Evolutionary conservation across 192 early-diverging fungal genomes (phyloP).

Genomic region (Lobulomyces angularis): DNA sequence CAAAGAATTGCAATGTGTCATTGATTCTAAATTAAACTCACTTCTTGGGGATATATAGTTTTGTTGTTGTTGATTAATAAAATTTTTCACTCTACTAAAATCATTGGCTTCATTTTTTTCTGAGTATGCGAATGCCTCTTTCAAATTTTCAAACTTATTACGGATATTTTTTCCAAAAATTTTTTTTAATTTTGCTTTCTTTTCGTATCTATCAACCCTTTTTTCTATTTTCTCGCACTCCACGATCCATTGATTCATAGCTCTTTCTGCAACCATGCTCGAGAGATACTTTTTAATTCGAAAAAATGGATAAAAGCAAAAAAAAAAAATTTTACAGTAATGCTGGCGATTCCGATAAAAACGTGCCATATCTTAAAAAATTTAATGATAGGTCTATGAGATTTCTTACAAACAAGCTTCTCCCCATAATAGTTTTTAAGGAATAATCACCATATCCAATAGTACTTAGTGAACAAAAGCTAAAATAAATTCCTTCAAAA

Average conservation of each 20-base stretch:
- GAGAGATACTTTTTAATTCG: too few relatives aligned
- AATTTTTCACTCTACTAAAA: too few relatives aligned
- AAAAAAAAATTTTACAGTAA: too few relatives aligned
- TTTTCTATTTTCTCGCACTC: constrained; percentile 25
- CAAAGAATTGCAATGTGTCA: too few relatives aligned
- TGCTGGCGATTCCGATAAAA: constrained; percentile 19
- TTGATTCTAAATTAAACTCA: too few relatives aligned
- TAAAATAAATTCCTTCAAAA: constrained; percentile 35
- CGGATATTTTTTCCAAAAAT: constrained; percentile 9
- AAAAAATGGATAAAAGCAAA: too few relatives aligned
- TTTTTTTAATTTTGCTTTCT: constrained; percentile 31
- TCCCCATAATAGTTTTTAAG: constrained; percentile 10
- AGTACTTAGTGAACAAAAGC: constrained; percentile 23
- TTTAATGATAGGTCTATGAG: too few relatives aligned
- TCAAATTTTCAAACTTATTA: too few relatives aligned
- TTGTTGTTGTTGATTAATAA: too few relatives aligned
- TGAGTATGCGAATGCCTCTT: too few relatives aligned
- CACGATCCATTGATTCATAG: constrained; percentile 35
- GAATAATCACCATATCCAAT: constrained; percentile 36
- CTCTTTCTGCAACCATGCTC: constrained; percentile 26
- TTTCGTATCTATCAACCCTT: constrained; percentile 38
- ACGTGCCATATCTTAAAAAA: constrained; percentile 42
- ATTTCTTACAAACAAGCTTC: constrained; percentile 32
- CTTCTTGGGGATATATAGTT: too few relatives aligned
- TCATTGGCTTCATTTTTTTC: too few relatives aligned